Evolutionary conservation across 1,284 basidiomycete genomes (phyloP).

Genomic region (Retiboletus flavoniger): DNA sequence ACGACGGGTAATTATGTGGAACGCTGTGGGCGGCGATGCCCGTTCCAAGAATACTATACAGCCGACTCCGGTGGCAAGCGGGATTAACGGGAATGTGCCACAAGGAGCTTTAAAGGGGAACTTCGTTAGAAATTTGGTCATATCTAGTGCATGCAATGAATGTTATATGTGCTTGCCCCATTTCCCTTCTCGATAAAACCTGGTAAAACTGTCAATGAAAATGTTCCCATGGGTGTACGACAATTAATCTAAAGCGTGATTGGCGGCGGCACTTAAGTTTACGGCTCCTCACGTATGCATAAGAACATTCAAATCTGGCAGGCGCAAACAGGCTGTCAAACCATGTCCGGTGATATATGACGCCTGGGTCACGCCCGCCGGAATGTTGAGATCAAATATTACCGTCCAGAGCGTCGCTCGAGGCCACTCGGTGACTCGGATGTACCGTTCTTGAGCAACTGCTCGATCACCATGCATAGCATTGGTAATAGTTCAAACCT

Average conservation of each 20-base stretch:
- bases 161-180: not conserved
- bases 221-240: not conserved
- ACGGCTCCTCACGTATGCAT: not conserved
- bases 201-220: conserved; percentile 8
- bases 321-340: not conserved
- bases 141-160: conserved; percentile 1
- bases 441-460: not conserved
- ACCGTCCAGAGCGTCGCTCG: not conserved
- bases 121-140: conserved; percentile 3
- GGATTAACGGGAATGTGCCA: not conserved
- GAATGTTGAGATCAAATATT: not conserved
- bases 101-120: not conserved
- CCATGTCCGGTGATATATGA: not conserved
- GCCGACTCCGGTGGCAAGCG: not conserved
- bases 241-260: not conserved
- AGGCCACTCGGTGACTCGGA: not conserved
- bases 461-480: not conserved
- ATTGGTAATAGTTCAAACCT: too few species aligned
- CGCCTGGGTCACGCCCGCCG: not conserved
- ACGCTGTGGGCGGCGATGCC: not conserved
- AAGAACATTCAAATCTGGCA: not conserved
- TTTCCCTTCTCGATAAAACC: conserved; percentile 7
- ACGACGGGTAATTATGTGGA: conserved; percentile 1
- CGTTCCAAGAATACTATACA: not conserved
- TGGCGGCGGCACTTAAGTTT: conserved; percentile 4